These are phyloP conservation scores for Nakazawaea ambrosiae DNA, from an alignment of 805 yeast genomes.

Conservation along the genomic window DNA sequence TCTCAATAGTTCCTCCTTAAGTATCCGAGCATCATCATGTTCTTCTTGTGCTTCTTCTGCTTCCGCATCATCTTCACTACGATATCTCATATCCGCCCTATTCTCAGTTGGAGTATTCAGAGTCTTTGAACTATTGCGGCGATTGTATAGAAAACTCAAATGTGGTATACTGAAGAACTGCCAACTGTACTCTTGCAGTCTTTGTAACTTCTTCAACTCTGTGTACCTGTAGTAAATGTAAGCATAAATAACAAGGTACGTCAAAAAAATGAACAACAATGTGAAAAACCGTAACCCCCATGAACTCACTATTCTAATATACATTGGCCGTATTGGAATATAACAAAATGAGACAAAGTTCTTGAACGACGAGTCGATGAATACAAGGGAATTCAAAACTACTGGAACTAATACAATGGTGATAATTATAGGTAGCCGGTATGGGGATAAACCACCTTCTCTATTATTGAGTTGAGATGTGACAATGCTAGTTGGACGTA, in stretches of 20 bases:
- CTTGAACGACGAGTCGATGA: slow-evolving; percentile 50
- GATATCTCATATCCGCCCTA: too few relatives aligned
- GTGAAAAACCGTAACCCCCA: slow-evolving; percentile 78
- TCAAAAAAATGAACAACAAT: slow-evolving; percentile 49
- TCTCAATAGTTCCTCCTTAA: slow-evolving; percentile 41
- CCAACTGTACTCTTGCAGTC: too few relatives aligned
- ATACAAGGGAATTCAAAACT: slow-evolving; percentile 67
- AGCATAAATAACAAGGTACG: slow-evolving; percentile 64
- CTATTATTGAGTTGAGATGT: slow-evolving; percentile 24
- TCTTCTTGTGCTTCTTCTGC: too few relatives aligned
- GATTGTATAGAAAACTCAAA: too few relatives aligned
- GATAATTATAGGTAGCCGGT: slow-evolving; percentile 49
- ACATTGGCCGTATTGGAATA: slow-evolving; percentile 60
- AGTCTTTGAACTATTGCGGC: too few relatives aligned
- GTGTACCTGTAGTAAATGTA: slow-evolving; percentile 61
- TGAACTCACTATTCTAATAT: slow-evolving; percentile 65
- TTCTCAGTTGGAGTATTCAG: too few relatives aligned
- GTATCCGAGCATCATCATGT: too few relatives aligned
- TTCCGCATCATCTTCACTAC: too few relatives aligned
- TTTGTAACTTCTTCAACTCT: slow-evolving; percentile 28
- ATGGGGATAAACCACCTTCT: slow-evolving; percentile 70
- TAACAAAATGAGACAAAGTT: slow-evolving; percentile 73
- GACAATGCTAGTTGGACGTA: slow-evolving; percentile 41
- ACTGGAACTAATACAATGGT: slow-evolving; percentile 54
- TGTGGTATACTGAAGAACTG: too few relatives aligned